phyloP scores from a whole-genome alignment of 2,329 filamentous ascomycete genomes.

The Coleophoma eucalyptorum region DNA sequence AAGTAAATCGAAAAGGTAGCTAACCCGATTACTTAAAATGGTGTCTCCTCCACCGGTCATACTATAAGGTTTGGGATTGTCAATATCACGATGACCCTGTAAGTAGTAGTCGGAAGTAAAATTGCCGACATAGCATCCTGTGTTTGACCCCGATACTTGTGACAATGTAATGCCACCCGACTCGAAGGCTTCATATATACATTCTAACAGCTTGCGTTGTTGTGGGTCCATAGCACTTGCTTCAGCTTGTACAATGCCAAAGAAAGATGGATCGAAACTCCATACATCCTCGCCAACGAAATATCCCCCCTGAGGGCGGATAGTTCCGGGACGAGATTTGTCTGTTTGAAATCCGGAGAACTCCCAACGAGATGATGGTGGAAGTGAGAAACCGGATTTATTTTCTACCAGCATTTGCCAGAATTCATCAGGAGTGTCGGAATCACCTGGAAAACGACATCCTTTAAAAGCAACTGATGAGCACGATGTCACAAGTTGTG shows the following conservation, averaged over 20 bases:
- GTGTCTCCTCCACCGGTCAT: conserved; percentile 21
- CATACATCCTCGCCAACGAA: background rate
- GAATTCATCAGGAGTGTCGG: background rate
- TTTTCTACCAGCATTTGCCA: background rate
- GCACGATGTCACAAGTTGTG: background rate
- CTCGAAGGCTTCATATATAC: conserved; percentile 65
- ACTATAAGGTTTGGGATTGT: background rate
- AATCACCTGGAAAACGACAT: background rate
- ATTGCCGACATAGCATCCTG: conserved; percentile 24
- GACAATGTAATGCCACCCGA: conserved; percentile 9
- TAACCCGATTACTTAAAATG: conserved; percentile 36
- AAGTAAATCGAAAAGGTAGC: background rate
- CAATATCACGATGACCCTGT: background rate
- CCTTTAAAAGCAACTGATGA: background rate
- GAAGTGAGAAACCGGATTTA: background rate
- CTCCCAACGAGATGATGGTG: background rate
- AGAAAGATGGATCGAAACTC: conserved; percentile 37
- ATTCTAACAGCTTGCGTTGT: conserved; percentile 69
- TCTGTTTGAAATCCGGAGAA: background rate
- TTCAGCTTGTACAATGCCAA: conserved; percentile 78
- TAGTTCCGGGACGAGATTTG: background rate
- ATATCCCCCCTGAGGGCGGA: background rate
- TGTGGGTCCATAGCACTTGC: conserved; percentile 75
- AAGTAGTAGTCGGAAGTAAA: conserved; percentile 20
- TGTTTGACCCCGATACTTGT: conserved; percentile 4